Conservation (phyloP, 257 asterid genomes). For the Echium plantagineum region DNA sequence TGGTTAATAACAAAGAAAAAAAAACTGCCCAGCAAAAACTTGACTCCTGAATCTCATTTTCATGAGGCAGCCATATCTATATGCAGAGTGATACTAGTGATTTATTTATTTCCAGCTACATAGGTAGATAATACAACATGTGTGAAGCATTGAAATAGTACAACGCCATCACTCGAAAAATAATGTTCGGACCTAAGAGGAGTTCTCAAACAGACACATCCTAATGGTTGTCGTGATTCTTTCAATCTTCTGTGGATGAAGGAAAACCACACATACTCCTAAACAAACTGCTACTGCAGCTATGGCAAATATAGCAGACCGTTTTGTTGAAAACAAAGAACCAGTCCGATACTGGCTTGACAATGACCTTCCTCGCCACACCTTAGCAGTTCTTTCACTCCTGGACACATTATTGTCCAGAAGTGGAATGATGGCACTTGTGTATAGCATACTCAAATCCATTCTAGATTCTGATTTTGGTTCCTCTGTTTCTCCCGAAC, state of each 20-base stretch:
- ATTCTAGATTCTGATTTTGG: slow-evolving; percentile 10
- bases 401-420: slow-evolving; percentile 38
- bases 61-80: too few species aligned
- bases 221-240: slow-evolving; percentile 48
- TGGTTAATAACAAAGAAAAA: too few species aligned
- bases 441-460: slow-evolving; percentile 14
- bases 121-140: not conserved
- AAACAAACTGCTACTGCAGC: slow-evolving; percentile 49
- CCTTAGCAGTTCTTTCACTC: slow-evolving; percentile 25
- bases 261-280: slow-evolving; percentile 50
- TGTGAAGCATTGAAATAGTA: slow-evolving; percentile 1
- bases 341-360: slow-evolving; percentile 24
- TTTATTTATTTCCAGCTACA: not conserved
- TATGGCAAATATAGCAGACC: slow-evolving; percentile 31
- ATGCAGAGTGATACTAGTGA: not conserved
- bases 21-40: too few species aligned
- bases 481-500: slow-evolving; percentile 14
- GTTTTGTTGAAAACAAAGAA: slow-evolving; percentile 20
- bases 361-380: slow-evolving; percentile 27
- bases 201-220: slow-evolving; percentile 44
- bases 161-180: not conserved
- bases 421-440: slow-evolving; percentile 42
- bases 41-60: too few species aligned
- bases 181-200: slow-evolving; percentile 9
- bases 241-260: slow-evolving; percentile 56